Evolutionary conservation across 2,329 filamentous ascomycete genomes (phyloP).

Genomic region (Paramyrothecium sp.): DNA sequence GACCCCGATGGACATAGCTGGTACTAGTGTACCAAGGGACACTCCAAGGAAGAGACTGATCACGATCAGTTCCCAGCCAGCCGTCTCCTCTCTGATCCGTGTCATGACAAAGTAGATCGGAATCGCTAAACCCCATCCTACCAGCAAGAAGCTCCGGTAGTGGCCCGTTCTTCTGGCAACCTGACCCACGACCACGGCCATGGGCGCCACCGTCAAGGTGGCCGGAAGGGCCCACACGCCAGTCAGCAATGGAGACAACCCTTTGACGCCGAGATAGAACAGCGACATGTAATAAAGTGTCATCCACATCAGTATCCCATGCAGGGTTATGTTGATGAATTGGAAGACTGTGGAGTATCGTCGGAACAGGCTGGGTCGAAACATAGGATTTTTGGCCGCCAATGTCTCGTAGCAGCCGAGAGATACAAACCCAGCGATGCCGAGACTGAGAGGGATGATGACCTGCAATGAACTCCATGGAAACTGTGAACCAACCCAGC

Average conservation of each 20-base stretch:
- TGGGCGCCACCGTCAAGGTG: constrained; percentile 62
- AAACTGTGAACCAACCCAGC: constrained; percentile 12
- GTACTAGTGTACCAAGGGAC: constrained; percentile 64
- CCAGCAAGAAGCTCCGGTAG: constrained; percentile 61
- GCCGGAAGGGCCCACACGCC: constrained; percentile 55
- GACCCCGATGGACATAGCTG: constrained; percentile 60
- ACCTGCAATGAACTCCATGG: constrained; percentile 26
- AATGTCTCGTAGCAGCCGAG: constrained; percentile 16
- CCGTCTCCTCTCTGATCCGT: constrained; percentile 45
- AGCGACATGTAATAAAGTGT: constrained; percentile 24
- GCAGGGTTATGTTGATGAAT: constrained; percentile 16
- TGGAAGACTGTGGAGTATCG: constrained; percentile 15
- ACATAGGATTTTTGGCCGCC: constrained; percentile 15
- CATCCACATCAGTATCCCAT: constrained; percentile 25
- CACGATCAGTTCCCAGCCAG: constrained; percentile 55
- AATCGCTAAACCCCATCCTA: constrained; percentile 59
- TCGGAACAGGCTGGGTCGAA: constrained; percentile 17
- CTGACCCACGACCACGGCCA: constrained; percentile 54
- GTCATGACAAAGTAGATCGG: constrained; percentile 56
- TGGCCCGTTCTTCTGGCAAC: constrained; percentile 52
- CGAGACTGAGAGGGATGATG: constrained; percentile 59
- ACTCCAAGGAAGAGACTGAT: constrained; percentile 59
- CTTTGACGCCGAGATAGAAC: constrained; percentile 21
- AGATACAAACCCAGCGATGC: constrained; percentile 41
- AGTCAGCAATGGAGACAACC: constrained; percentile 16